Base-by-base conservation (phyloP, 345 rosid genomes). In the Moricandia moricandioides region DNA sequence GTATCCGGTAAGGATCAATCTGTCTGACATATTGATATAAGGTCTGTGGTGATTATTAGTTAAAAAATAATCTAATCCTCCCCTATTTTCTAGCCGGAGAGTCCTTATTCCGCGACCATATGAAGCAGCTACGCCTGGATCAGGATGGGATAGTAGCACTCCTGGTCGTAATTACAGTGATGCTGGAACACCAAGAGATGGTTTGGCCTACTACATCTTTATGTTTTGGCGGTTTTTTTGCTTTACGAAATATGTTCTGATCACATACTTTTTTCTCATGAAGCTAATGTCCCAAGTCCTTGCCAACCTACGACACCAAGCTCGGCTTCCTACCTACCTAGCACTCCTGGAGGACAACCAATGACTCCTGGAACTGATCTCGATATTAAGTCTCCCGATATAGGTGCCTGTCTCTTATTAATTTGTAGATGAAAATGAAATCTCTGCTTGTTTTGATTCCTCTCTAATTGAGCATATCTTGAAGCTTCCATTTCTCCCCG, bases 291-390 rank as follows among this genome's bases (percentile, higher is more conserved):
- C 71, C 91, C 96, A 33, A 89, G 92, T 72, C 93, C 93, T n/a
- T 89, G 84, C 76, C 93, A 87, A 74, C 90, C 93, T 13, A 86
- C 85, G 95, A 90, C 98, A 13, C 91, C 98, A 12, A 85, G 85
- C 64, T 86, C 90, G 11, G 81, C 82, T 54, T 78, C 86, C 12
- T 90, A 86, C 79, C 87, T 89, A 61, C 97, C 97, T 24, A 89
- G 91, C 29, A 93, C 97, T 65, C 97, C 93, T 64, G 97, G 95
- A 31, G 95, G 93, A 54, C 97, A 91, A 79, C 91, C 93, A 47
- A 91, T 89, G 98, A 93, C 93, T 11, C 96, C 96, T 17, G 74
- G 74, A 75, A 37, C 74, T 10, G 90, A 90, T 78, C 88, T 84
- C 27, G 93, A 93, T 83, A 74, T 75, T 65, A 87, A 86, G 89